A percentile compares a stretch with the other conserved stretches of the same genome.
Conservation (phyloP, 2,329 filamentous ascomycete genomes). For the Rosellinia necatrix region DNA sequence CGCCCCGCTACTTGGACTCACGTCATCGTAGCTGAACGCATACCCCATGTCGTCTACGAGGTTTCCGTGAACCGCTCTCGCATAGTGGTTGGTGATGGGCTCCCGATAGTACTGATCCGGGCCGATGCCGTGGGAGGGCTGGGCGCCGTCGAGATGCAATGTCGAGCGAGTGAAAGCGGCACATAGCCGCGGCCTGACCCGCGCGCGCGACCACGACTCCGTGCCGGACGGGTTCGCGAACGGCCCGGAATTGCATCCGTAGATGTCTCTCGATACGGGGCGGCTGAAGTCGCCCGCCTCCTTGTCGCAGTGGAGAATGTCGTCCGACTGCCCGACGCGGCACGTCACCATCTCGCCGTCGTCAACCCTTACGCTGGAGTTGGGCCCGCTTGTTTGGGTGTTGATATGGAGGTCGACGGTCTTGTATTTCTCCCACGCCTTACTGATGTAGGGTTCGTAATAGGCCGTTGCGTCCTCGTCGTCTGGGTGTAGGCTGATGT, state of each 20-base stretch:
- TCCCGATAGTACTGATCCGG: constrained; percentile 47
- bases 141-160: constrained; percentile 48
- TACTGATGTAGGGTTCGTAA: constrained; percentile 49
- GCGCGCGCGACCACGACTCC: constrained; percentile 40
- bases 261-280: constrained; percentile 50
- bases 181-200: constrained; percentile 51
- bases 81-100: constrained; percentile 56
- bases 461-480: constrained; percentile 40
- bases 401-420: constrained; percentile 44
- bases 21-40: constrained; percentile 69
- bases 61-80: constrained; percentile 60
- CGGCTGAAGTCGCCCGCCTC: constrained; percentile 47
- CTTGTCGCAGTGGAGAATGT: constrained; percentile 43
- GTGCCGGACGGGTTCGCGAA: constrained; percentile 43
- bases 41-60: constrained; percentile 64
- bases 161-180: constrained; percentile 52
- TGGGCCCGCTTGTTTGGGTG: constrained; percentile 42
- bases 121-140: constrained; percentile 44
- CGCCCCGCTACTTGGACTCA: constrained; percentile 54
- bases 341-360: constrained; percentile 41
- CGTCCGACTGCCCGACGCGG: constrained; percentile 37
- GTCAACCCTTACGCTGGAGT: constrained; percentile 5
- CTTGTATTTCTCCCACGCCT: constrained; percentile 48
- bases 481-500: constrained; percentile 30
- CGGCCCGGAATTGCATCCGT: constrained; percentile 52